Conservation (phyloP, 306 rosid species). For the Benincasa hispida region DNA sequence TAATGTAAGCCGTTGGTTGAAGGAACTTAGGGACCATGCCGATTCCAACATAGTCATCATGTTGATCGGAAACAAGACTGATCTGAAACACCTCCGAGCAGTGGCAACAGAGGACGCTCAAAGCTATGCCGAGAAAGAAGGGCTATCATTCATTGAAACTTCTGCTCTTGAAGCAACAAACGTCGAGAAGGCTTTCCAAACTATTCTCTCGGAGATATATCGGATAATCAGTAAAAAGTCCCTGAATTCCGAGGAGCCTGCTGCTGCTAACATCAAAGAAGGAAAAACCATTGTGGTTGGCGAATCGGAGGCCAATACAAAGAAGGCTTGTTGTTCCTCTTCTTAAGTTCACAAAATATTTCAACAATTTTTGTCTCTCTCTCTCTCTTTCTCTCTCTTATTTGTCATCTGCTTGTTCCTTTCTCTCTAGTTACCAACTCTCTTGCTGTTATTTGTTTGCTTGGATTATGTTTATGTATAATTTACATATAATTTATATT, state of each 20-base stretch:
- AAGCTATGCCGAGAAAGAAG: conserved; percentile 73
- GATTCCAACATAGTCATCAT: conserved; percentile 83
- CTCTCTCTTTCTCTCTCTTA: background rate
- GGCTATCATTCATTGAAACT: conserved; percentile 81
- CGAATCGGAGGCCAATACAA: conserved; percentile 37
- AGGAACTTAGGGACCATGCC: conserved; percentile 93
- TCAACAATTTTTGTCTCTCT: conserved; percentile 3
- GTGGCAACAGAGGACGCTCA: conserved; percentile 88
- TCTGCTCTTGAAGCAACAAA: conserved; percentile 85
- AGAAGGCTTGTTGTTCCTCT: conserved; percentile 66
- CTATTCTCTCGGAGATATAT: conserved; percentile 66
- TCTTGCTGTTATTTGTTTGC: conserved; percentile 6
- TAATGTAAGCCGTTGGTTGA: conserved; percentile 83
- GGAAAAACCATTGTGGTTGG: conserved; percentile 60
- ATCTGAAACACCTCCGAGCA: conserved; percentile 80
- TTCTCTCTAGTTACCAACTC: background rate
- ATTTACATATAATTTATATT: conserved; percentile 6
- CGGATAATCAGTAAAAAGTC: conserved; percentile 79
- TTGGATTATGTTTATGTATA: background rate
- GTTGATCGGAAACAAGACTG: conserved; percentile 87
- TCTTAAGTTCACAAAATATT: conserved; percentile 20
- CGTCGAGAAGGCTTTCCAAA: conserved; percentile 87
- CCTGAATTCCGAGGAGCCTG: conserved; percentile 39
- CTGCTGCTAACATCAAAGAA: conserved; percentile 39
- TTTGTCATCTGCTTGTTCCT: background rate